These are phyloP conservation scores for Plasmopara muralis DNA, from an alignment of 352 stramenopile genomes.

Conservation along the genomic window DNA sequence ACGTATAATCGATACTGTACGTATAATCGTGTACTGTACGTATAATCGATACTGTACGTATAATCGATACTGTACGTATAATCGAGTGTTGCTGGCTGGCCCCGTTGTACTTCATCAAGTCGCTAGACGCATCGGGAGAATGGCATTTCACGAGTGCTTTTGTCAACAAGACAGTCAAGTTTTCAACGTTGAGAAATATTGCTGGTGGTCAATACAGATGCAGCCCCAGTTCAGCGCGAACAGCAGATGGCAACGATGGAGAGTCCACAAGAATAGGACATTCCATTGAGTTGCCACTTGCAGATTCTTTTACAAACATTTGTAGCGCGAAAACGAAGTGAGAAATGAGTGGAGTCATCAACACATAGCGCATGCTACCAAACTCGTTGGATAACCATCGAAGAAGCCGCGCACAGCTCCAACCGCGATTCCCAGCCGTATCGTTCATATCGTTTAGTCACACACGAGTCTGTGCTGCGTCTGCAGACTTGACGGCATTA, in stretches of 20 bases:
- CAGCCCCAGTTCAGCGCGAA: slow-evolving; percentile 32
- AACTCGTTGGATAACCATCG: slow-evolving; percentile 42
- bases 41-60: no score
- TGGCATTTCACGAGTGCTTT: slow-evolving; percentile 37
- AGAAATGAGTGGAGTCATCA: slow-evolving; percentile 27
- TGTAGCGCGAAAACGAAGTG: slow-evolving; percentile 26
- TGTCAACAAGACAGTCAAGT: slow-evolving; percentile 23
- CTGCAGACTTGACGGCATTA: slow-evolving; percentile 21
- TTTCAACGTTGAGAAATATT: slow-evolving; percentile 28
- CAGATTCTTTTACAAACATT: slow-evolving; percentile 30
- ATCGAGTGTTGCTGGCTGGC: no score
- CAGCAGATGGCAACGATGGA: slow-evolving; percentile 11
- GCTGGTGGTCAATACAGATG: slow-evolving; percentile 25
- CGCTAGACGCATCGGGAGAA: slow-evolving; percentile 21
- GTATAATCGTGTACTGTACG: no score
- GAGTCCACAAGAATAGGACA: slow-evolving; percentile 7
- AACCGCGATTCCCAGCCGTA: slow-evolving; percentile 26
- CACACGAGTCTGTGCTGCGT: slow-evolving; percentile 18
- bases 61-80: no score
- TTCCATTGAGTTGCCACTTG: slow-evolving; percentile 5
- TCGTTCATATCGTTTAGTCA: slow-evolving; percentile 25
- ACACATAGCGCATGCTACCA: slow-evolving; percentile 17
- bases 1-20: no score
- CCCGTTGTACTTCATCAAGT: slow-evolving; percentile 24
- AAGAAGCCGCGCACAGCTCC: slow-evolving; percentile 32